Conservation (phyloP, 2,329 filamentous ascomycete species). For the Trichoderma atroviride region DNA sequence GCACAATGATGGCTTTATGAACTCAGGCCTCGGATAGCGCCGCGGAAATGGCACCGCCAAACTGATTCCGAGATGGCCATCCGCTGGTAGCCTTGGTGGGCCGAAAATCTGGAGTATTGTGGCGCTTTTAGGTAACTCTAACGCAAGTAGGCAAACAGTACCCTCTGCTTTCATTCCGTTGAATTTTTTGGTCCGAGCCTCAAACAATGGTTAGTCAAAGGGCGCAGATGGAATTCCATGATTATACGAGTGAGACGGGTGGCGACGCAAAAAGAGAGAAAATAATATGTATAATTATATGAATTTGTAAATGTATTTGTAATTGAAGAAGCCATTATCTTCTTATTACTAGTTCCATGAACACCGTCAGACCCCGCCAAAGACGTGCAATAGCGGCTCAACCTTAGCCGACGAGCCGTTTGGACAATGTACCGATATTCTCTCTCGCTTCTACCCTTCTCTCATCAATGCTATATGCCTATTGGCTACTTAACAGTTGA, state of each 20-base stretch:
- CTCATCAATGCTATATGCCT: neutral
- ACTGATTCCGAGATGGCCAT: conserved; percentile 14
- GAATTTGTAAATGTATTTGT: too few relatives aligned
- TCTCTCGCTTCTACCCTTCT: neutral
- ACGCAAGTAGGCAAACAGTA: conserved; percentile 10
- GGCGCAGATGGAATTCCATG: neutral
- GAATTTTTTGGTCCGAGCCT: neutral
- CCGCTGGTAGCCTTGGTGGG: conserved; percentile 15
- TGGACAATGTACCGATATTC: neutral
- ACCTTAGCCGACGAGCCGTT: neutral
- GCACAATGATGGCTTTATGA: neutral
- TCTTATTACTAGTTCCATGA: neutral
- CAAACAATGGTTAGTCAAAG: neutral
- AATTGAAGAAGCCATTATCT: neutral
- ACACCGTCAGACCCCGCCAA: neutral
- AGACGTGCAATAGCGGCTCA: neutral
- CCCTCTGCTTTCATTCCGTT: neutral
- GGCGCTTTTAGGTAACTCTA: neutral
- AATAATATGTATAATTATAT: neutral
- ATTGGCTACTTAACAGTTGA: neutral
- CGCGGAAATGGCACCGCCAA: conserved; percentile 10
- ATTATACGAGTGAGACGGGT: neutral
- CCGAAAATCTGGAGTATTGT: conserved; percentile 10
- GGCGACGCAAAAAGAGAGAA: neutral
- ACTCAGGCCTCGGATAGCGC: neutral